These are phyloP conservation scores for Dicorynia guianensis DNA, from an alignment of 306 rosid genomes.

Conservation along the genomic window DNA sequence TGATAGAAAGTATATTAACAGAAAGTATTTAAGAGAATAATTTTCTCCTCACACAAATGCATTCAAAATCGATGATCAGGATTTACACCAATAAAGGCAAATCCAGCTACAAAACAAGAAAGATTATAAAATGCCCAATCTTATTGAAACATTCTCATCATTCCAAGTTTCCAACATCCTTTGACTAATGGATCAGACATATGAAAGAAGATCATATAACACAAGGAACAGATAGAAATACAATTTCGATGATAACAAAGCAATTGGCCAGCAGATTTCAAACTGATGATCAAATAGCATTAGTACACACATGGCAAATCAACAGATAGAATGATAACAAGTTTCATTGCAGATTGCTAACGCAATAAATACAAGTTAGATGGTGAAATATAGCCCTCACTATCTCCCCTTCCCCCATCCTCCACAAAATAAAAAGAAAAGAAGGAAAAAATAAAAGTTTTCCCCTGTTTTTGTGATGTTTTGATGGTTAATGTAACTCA, in stretches of 20 bases:
- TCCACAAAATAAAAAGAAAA: no score
- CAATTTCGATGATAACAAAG: constrained; percentile 9
- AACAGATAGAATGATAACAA: no score
- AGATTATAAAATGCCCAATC: background rate
- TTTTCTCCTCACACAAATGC: background rate
- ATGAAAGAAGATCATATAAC: background rate
- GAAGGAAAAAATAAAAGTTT: no score
- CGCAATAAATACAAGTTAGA: constrained; percentile 13
- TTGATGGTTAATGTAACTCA: no score
- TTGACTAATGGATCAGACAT: no score
- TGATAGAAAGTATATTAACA: no score
- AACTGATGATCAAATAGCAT: background rate
- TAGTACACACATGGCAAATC: background rate
- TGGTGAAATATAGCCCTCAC: background rate
- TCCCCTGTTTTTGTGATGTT: no score
- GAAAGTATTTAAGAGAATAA: background rate
- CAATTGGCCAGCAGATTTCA: constrained; percentile 18
- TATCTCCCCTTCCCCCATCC: no score
- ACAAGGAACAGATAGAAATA: constrained; percentile 12
- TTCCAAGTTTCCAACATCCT: no score
- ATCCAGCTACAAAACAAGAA: background rate
- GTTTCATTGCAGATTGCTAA: no score
- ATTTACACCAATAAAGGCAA: background rate
- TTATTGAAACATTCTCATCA: no score
- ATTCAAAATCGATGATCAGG: background rate